Evolutionary conservation across 129 eudicot genomes (phyloP), one percentile per base, ranked within the genome.

Genomic region (Flaveria robusta): DNA sequence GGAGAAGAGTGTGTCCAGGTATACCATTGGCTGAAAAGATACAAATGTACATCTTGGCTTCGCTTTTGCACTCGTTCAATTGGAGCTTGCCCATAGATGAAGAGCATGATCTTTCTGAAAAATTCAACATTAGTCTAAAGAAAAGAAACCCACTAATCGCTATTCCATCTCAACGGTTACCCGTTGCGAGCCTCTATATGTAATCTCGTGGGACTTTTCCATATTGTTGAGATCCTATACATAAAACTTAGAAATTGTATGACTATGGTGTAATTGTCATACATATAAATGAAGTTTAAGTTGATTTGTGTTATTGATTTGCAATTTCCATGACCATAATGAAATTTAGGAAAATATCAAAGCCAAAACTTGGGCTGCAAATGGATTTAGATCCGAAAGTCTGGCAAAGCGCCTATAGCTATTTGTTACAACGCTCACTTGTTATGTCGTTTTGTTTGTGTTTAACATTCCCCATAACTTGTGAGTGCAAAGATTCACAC

Each of bases 1-100:
- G 79, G 27, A 62, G 71, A 74, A 45, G 79, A 74, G 0, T 26
- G 69, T 74, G 78, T 74, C 27, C 42, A 1, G 77, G 77, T 39
- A 12, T 42, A 22, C 68, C 50, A 1, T 74, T 41, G 56, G 67
- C 16, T 1, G 41, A 59, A 37, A 74, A 39, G 59, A 8, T 18
- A 24, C 42, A 22, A 22, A 56, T 60, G 78, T 11, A 7, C 24
- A 43, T 59, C 9, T 74, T 59, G 68, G 62, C 70, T n/a, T 47
- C 62, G 2, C 31, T 65, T 10, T 72, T 72, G 34, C 77, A 72
- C 67, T 72, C 77, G 14, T 72, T 72, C 0, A 5, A 55, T 4
- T 72, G 77, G 77, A 54, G 54, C 22, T 72, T 72, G 52, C 67
- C 52, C 0, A 13, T 3, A 1, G 77, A 67, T 22, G 77, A 72